Evolutionary conservation across 352 stramenopile genomes (phyloP), one percentile per base, ranked within the genome.

Genomic region (Phytopythium litorale): DNA sequence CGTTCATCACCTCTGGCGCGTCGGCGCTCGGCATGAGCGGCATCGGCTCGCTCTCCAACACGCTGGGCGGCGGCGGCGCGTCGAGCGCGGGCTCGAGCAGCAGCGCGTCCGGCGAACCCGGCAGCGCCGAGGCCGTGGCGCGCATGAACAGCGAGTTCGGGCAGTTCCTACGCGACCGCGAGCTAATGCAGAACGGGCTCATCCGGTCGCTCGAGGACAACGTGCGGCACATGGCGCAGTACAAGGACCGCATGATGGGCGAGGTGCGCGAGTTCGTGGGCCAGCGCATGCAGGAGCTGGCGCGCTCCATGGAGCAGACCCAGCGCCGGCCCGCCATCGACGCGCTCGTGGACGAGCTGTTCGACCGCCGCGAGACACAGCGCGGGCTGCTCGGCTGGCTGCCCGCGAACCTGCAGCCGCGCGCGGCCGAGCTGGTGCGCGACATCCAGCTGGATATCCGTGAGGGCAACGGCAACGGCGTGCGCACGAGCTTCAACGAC

Each of bases 301-400:
- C 50, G 42, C 60, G 63, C 50, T 57, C 33, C 21, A 45, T 71
- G 3, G 61, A 67, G 19, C 54, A 42, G 53, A 49, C 64, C n/a
- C 42, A 53, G 28, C 45, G 52, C 25, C 60, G 61, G 16, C 60
- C 56, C 35, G 32, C 56, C 11, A 48, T 71, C 37, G 46, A 64
- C 28, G 61, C 64, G 23, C 61, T 63, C 15, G 19, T 58, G 33
- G 53, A 48, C 53, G 53, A 58, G 33, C 53, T 58, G 33, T 58
- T 58, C 21, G 53, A 45, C 19, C 15, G 13, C 33, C 53, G 16
- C 33, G 53, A 58, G 33, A 58, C 53, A 35, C 5, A 4, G 53
- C 53, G 53, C 53, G 53, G 53, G 2, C 53, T 58, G 9, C 19
- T 58, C 16, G 53, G 21, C 33, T 58, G 53, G 53, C 35, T 58